Evolutionary conservation across 345 rosid species (phyloP).

Genomic region (Brassica rapa): DNA sequence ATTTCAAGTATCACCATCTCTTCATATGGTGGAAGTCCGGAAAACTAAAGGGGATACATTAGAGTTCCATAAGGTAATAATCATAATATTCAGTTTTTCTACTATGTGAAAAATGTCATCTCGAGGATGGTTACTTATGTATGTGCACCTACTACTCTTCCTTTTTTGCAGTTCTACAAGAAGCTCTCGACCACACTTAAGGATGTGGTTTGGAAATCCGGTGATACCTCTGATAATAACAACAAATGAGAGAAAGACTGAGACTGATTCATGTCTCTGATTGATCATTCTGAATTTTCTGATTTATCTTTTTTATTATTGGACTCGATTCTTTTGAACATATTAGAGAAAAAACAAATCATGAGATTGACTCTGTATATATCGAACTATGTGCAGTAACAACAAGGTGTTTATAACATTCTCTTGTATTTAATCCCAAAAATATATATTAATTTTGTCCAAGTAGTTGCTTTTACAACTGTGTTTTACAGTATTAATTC

Average conservation of each 20-base stretch:
- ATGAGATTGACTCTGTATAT: constrained; percentile 30
- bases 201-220: constrained; percentile 95
- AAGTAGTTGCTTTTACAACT: not conserved
- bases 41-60: constrained; percentile 97
- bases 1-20: constrained; percentile 95
- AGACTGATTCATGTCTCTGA: constrained; percentile 2
- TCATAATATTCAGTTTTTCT: not conserved
- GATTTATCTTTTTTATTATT: not conserved
- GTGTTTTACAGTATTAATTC: not conserved
- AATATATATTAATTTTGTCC: not conserved
- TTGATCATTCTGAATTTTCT: not conserved
- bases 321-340: constrained; percentile 30
- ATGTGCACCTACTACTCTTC: not conserved
- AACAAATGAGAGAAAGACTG: not conserved
- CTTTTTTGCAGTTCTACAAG: constrained; percentile 78
- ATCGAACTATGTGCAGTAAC: constrained; percentile 26
- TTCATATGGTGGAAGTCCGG: constrained; percentile 90
- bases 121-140: not conserved
- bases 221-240: constrained; percentile 66
- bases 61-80: constrained; percentile 79
- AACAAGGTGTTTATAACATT: not conserved
- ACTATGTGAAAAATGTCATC: not conserved
- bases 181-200: constrained; percentile 79
- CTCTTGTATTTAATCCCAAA: not conserved
- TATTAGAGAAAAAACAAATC: not conserved